These are phyloP conservation scores for Lagenaria siceraria DNA, from an alignment of 306 rosid genomes.

Conservation along the genomic window DNA sequence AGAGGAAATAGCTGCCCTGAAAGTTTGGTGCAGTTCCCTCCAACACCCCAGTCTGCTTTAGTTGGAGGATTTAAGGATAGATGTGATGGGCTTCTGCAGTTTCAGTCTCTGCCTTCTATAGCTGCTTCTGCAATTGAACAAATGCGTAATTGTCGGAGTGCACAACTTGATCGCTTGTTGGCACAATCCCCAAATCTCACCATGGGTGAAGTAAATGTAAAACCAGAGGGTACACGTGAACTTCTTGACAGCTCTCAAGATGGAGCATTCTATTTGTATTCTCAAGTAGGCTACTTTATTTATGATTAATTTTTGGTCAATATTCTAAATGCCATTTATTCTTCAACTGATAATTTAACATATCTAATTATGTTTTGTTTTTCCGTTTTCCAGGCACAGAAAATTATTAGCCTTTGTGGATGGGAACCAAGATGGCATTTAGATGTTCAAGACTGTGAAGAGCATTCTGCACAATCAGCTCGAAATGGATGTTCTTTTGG, in stretches of 20 bases:
- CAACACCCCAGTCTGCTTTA: constrained; percentile 77
- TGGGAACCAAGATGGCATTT: constrained; percentile 98
- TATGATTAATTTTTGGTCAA: not conserved
- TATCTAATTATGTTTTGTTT: constrained; percentile 10
- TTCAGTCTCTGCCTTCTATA: constrained; percentile 64
- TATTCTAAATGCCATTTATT: not conserved
- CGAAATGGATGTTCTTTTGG: constrained; percentile 80
- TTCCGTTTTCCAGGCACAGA: constrained; percentile 66
- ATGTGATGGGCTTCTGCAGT: constrained; percentile 91
- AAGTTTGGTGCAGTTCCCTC: constrained; percentile 97
- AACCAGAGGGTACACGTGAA: constrained; percentile 56
- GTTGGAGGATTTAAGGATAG: constrained; percentile 94
- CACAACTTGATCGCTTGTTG: constrained; percentile 68
- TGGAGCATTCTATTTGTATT: constrained; percentile 54
- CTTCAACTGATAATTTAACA: not conserved
- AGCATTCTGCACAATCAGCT: constrained; percentile 96
- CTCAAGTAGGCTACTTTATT: constrained; percentile 41
- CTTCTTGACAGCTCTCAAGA: constrained; percentile 60
- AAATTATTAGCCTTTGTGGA: constrained; percentile 93
- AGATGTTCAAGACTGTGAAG: constrained; percentile 92
- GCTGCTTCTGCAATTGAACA: constrained; percentile 76
- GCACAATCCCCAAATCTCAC: constrained; percentile 36
- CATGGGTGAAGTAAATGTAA: constrained; percentile 51
- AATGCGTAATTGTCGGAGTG: constrained; percentile 56
- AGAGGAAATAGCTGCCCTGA: constrained; percentile 94